Evolutionary conservation across 768 basidiomycete genomes (phyloP).

Genomic region (Psilocybe sp.): DNA sequence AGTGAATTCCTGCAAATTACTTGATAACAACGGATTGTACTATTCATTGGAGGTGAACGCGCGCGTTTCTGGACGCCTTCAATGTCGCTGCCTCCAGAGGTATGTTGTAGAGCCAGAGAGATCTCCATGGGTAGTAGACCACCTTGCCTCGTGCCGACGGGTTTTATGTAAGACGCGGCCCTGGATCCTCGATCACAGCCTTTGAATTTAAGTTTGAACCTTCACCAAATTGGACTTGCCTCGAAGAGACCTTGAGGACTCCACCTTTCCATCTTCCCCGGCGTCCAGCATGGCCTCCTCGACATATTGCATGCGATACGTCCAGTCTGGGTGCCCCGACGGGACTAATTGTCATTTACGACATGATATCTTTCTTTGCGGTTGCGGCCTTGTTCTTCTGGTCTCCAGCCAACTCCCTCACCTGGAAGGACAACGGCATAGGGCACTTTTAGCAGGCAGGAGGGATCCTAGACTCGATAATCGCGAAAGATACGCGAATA

Average conservation of each 20-base stretch:
- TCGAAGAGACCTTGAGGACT: no score
- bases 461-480: not conserved
- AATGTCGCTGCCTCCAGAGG: no score
- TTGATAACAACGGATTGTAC: no score
- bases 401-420: slow-evolving; percentile 18
- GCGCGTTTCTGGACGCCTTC: no score
- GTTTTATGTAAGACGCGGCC: not conserved
- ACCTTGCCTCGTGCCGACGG: no score
- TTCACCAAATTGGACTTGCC: not conserved
- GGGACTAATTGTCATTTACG: slow-evolving; percentile 28
- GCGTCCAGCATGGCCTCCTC: slow-evolving; percentile 7
- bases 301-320: slow-evolving; percentile 23
- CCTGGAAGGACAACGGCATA: slow-evolving; percentile 27
- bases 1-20: no score
- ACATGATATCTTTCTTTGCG: slow-evolving; percentile 35
- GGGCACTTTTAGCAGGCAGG: slow-evolving; percentile 10
- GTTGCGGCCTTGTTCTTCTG: slow-evolving; percentile 31
- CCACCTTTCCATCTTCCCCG: not conserved
- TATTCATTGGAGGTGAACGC: no score
- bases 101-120: no score
- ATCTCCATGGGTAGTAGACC: no score
- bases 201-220: not conserved
- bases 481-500: not conserved
- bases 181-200: not conserved
- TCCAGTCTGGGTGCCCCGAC: slow-evolving; percentile 22